Evolutionary conservation across 768 basidiomycete genomes (phyloP).

Genomic region (Rhizopogon salebrosus): DNA sequence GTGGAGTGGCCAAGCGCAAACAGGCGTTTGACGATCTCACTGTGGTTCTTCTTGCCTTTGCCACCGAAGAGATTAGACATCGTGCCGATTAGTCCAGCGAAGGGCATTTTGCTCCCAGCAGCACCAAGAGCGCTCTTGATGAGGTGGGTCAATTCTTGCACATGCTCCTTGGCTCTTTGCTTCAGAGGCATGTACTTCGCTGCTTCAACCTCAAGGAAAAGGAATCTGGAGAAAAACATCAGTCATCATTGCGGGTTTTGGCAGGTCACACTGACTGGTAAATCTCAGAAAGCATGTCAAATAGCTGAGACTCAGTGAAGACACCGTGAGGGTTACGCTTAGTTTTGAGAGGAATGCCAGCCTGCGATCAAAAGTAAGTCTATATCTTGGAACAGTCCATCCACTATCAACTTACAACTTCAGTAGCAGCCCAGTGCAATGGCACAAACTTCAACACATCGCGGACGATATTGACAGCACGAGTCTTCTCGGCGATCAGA

Average conservation of each 20-base stretch:
- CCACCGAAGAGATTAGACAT: conserved; percentile 41
- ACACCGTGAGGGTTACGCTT: conserved; percentile 46
- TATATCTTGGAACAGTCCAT: not conserved
- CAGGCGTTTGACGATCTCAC: conserved; percentile 53
- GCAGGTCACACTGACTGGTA: conserved; percentile 64
- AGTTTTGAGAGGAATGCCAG: conserved; percentile 67
- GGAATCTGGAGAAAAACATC: conserved; percentile 40
- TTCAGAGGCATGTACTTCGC: conserved; percentile 53
- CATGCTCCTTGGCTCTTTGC: conserved; percentile 44
- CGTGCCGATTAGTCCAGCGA: conserved; percentile 39
- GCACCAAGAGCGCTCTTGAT: conserved; percentile 50
- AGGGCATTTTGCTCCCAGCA: conserved; percentile 33
- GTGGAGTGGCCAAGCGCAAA: conserved; percentile 48
- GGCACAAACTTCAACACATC: conserved; percentile 65
- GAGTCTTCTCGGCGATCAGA: conserved; percentile 49
- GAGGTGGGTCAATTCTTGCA: conserved; percentile 46
- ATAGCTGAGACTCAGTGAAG: conserved; percentile 60
- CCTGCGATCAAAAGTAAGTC: conserved; percentile 35
- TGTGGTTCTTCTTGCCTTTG: conserved; percentile 37
- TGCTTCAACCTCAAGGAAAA: conserved; percentile 70
- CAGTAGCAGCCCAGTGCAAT: conserved; percentile 62
- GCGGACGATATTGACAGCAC: conserved; percentile 59
- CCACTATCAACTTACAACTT: conserved; percentile 47
- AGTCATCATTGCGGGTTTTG: not conserved
- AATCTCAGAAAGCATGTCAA: conserved; percentile 59